Evolutionary conservation across 768 basidiomycete species (phyloP).

Genomic region (Cystobasidium tubakii): DNA sequence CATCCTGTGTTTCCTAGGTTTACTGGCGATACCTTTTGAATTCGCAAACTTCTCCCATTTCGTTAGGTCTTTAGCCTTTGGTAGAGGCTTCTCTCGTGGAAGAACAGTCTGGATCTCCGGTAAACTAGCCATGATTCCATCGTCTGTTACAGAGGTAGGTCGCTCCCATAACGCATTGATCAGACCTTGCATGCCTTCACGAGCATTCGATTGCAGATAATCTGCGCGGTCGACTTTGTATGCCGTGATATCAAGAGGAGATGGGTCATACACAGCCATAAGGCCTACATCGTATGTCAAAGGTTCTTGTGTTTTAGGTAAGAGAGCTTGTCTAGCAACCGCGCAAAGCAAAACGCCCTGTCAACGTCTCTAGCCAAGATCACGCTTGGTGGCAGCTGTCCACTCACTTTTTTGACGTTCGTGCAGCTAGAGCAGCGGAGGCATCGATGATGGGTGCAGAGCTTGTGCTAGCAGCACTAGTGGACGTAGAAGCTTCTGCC

Average conservation of each 20-base stretch:
- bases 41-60: constrained; percentile 96
- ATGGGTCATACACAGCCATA: constrained; percentile 77
- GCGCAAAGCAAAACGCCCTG: neutral
- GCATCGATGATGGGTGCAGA: constrained; percentile 22
- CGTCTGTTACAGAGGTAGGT: constrained; percentile 64
- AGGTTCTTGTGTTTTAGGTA: constrained; percentile 16
- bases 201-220: constrained; percentile 69
- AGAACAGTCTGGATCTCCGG: constrained; percentile 70
- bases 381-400: neutral
- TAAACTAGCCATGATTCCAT: constrained; percentile 76
- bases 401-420: constrained; percentile 28
- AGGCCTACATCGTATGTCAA: constrained; percentile 62
- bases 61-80: constrained; percentile 82
- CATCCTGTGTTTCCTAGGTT: constrained; percentile 68
- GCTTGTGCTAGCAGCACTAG: constrained; percentile 19
- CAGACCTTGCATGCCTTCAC: constrained; percentile 76
- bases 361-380: neutral
- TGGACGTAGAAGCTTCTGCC: constrained; percentile 27
- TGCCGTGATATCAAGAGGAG: constrained; percentile 73
- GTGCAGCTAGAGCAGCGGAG: constrained; percentile 22
- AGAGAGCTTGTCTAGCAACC: constrained; percentile 14
- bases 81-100: constrained; percentile 85
- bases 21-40: constrained; percentile 78
- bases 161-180: constrained; percentile 73
- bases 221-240: constrained; percentile 74